A percentile compares a stretch with the other conserved stretches of the same genome.
phyloP scores from a whole-genome alignment of 768 basidiomycete genomes.

The Austroboletus eburneus region DNA sequence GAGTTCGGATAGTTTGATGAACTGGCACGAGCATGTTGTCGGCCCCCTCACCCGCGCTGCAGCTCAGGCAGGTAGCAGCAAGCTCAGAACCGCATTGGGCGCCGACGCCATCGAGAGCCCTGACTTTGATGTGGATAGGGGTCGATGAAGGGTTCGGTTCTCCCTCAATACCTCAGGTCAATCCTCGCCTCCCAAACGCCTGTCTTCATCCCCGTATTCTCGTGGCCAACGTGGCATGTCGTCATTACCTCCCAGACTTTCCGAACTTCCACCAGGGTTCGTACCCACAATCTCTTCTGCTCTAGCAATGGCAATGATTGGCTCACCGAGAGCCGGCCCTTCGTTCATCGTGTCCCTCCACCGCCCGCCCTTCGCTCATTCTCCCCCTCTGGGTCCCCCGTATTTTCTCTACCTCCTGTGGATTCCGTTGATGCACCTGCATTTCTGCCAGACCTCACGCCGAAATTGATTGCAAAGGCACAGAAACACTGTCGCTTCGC shows the following conservation, averaged over 20 bases:
- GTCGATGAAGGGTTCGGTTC: conserved; percentile 14
- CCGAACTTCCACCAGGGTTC: conserved; percentile 27
- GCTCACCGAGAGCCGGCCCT: conserved; percentile 5
- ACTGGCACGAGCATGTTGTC: conserved; percentile 27
- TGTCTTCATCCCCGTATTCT: conserved; percentile 12
- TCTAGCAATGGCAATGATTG: conserved; percentile 7
- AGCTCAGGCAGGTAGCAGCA: conserved; percentile 17
- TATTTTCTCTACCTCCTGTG: neutral
- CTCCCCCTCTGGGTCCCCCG: conserved; percentile 1
- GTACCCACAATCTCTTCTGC: conserved; percentile 23
- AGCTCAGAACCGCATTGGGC: conserved; percentile 31
- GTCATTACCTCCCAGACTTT: conserved; percentile 15
- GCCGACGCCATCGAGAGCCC: conserved; percentile 22
- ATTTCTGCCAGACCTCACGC: conserved; percentile 48
- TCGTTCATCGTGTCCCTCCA: conserved; percentile 18
- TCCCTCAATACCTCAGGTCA: conserved; percentile 13
- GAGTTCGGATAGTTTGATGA: conserved; percentile 20
- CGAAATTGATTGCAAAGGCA: conserved; percentile 61
- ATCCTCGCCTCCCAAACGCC: conserved; percentile 11
- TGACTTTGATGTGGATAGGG: conserved; percentile 3
- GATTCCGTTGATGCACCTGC: conserved; percentile 12
- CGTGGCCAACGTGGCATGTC: conserved; percentile 3
- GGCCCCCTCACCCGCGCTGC: conserved; percentile 28
- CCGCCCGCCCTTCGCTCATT: conserved; percentile 10
- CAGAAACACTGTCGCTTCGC: conserved; percentile 95